phyloP scores from a whole-genome alignment of 176 grass and related monocot species.

The Thalia dealbata region DNA sequence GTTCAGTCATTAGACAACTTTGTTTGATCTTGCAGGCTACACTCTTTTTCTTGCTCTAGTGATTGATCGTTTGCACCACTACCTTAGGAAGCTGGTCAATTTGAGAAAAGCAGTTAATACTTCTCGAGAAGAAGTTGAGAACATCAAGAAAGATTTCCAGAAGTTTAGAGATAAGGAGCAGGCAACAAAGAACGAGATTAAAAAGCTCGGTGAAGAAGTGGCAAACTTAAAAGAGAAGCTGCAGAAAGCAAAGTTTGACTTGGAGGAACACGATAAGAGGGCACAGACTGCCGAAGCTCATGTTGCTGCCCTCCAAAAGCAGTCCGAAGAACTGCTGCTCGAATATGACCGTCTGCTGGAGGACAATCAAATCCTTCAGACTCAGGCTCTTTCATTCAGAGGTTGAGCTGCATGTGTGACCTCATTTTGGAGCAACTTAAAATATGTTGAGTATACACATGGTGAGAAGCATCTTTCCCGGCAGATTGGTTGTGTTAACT shows the following conservation, averaged over 20 bases:
- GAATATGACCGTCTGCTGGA: slow-evolving; percentile 82
- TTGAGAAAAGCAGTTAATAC: slow-evolving; percentile 40
- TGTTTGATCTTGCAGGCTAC: slow-evolving; percentile 38
- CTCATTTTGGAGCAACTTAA: background rate
- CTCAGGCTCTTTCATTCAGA: slow-evolving; percentile 47
- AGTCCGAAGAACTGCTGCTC: slow-evolving; percentile 65
- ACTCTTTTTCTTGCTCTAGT: slow-evolving; percentile 67
- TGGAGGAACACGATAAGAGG: slow-evolving; percentile 41
- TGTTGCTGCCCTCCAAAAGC: slow-evolving; percentile 65
- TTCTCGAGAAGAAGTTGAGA: slow-evolving; percentile 62
- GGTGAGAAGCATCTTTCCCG: background rate
- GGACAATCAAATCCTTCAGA: slow-evolving; percentile 84
- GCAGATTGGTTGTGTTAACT: background rate
- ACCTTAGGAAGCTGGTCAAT: slow-evolving; percentile 47
- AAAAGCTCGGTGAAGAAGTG: slow-evolving; percentile 47
- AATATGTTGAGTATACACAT: background rate
- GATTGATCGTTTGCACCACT: slow-evolving; percentile 80
- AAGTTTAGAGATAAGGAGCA: slow-evolving; percentile 49
- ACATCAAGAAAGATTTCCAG: slow-evolving; percentile 58
- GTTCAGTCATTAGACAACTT: background rate
- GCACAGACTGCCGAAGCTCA: slow-evolving; percentile 43
- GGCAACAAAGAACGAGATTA: slow-evolving; percentile 34
- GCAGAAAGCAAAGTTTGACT: slow-evolving; percentile 51
- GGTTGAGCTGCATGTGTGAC: background rate
- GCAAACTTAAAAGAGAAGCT: slow-evolving; percentile 41